Evolutionary conservation across 176 grass and related monocot species (phyloP).

Genomic region (bread wheat (Triticum aestivum)): IWGSC_CS_RefSeq_v2.1 NC_057799.1:613378456-613378955

Average conservation of each 20-base stretch:
- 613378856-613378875: too few relatives aligned
- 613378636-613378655: constrained; percentile 38
- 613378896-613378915: too few relatives aligned
- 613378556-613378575: neutral
- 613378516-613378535: neutral
- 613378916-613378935: too few relatives aligned
- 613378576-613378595: neutral
- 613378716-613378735: constrained; percentile 52
- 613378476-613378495: neutral
- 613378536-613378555: neutral
- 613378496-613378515: neutral
- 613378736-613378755: neutral
- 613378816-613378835: neutral
- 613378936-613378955: too few relatives aligned
- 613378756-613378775: neutral
- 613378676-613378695: constrained; percentile 50
- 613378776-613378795: neutral
- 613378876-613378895: too few relatives aligned
- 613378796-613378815: neutral
- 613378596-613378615: neutral
- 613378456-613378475: neutral
- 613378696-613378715: constrained; percentile 55
- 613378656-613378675: constrained; percentile 40
- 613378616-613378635: neutral
- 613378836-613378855: too few relatives aligned